Evolutionary conservation across 768 basidiomycete genomes (phyloP).

Genomic region (Tricholoma hemisulphureum): DNA sequence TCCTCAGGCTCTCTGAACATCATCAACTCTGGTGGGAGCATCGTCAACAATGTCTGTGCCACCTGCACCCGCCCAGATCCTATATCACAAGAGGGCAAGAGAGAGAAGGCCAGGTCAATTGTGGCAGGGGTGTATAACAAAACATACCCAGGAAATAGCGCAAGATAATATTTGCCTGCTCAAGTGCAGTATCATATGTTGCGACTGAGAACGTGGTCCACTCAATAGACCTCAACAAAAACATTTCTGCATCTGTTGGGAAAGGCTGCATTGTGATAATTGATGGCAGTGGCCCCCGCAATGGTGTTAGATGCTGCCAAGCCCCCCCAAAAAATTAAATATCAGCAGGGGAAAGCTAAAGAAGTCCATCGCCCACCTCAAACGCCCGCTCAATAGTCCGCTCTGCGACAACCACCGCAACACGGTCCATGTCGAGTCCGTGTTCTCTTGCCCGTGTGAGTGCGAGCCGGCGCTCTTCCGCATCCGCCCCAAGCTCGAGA

Average conservation of each 20-base stretch:
- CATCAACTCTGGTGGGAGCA: conserved; percentile 64
- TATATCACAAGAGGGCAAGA: too few relatives aligned
- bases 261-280: conserved; percentile 56
- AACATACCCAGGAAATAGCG: conserved; percentile 86
- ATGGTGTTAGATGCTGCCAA: conserved; percentile 47
- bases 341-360: conserved; percentile 11
- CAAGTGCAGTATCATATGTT: conserved; percentile 76
- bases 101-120: too few relatives aligned
- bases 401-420: conserved; percentile 80
- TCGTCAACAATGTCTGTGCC: conserved; percentile 56
- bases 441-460: conserved; percentile 78
- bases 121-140: too few relatives aligned
- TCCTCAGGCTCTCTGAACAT: conserved; percentile 68
- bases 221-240: conserved; percentile 84
- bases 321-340: neutral
- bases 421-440: conserved; percentile 76
- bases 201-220: conserved; percentile 82
- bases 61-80: conserved; percentile 73
- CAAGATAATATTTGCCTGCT: conserved; percentile 84
- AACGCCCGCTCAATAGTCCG: conserved; percentile 71
- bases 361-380: conserved; percentile 34
- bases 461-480: conserved; percentile 64
- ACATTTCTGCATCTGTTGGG: conserved; percentile 54
- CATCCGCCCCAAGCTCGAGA: conserved; percentile 61
- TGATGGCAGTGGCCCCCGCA: conserved; percentile 59